Conservation (phyloP, 306 rosid species). For the Casuarina equisetifolia region DNA sequence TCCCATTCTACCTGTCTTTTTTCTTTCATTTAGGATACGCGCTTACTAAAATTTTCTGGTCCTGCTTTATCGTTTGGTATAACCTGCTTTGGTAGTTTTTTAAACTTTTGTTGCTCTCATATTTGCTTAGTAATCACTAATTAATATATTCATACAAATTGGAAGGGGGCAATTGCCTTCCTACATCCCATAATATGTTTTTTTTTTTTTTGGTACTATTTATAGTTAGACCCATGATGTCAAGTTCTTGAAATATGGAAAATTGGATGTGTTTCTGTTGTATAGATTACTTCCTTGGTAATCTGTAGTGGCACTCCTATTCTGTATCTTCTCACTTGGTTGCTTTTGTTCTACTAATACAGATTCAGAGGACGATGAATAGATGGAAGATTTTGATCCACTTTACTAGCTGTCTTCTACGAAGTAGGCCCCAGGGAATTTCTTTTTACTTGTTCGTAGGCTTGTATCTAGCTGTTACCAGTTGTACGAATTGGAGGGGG, state of each 20-base stretch:
- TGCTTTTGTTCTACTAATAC: conserved; percentile 26
- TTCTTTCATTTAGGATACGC: background rate
- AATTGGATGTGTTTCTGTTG: background rate
- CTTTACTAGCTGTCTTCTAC: conserved; percentile 30
- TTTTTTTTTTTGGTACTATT: background rate
- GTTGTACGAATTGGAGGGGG: conserved; percentile 36
- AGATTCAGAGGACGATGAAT: conserved; percentile 96
- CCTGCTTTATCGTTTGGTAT: background rate
- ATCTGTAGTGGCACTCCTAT: background rate
- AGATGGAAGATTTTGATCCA: conserved; percentile 40
- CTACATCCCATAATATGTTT: background rate
- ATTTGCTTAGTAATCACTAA: background rate
- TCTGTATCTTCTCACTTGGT: conserved; percentile 21
- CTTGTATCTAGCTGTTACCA: conserved; percentile 30
- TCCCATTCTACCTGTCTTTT: background rate
- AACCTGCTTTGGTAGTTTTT: background rate
- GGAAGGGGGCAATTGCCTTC: conserved; percentile 1
- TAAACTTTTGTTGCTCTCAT: background rate
- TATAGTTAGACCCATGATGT: background rate
- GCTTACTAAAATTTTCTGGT: background rate
- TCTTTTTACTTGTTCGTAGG: conserved; percentile 41
- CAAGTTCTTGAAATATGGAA: conserved; percentile 17
- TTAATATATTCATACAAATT: background rate
- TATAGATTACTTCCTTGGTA: background rate
- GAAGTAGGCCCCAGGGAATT: conserved; percentile 42